These are phyloP conservation scores for Micractinium sp. DNA, from an alignment of 139 green algal species.

Conservation along the genomic window DNA sequence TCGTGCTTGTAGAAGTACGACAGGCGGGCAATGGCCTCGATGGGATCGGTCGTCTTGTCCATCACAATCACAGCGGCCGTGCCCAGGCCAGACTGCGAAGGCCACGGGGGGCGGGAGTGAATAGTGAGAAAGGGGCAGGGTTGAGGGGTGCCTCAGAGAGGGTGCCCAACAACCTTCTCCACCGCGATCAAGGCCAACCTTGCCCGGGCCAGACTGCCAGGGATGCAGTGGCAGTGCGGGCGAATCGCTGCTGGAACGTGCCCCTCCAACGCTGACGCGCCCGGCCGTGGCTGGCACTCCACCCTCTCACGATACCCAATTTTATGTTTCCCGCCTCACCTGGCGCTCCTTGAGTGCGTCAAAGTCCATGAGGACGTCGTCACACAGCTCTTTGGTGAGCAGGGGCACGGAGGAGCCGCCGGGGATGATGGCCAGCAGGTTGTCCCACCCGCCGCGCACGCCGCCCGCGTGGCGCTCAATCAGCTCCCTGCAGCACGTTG, in stretches of 20 bases:
- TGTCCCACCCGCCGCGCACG: slow-evolving; percentile 97
- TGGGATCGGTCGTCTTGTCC: slow-evolving; percentile 97
- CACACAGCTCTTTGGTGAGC: slow-evolving; percentile 88
- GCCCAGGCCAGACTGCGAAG: slow-evolving; percentile 81
- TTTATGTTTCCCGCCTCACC: slow-evolving; percentile 38
- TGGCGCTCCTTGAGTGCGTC: slow-evolving; percentile 92
- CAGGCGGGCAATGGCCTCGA: slow-evolving; percentile 95
- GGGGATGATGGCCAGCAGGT: slow-evolving; percentile 98
- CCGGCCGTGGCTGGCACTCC: too few relatives aligned
- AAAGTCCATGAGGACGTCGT: slow-evolving; percentile 98
- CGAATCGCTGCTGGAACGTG: too few relatives aligned
- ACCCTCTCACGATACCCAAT: too few relatives aligned
- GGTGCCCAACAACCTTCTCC: slow-evolving; percentile 76
- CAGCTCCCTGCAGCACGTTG: slow-evolving; percentile 86
- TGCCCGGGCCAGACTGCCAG: slow-evolving; percentile 81
- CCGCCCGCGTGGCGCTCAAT: slow-evolving; percentile 96
- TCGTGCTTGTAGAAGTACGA: slow-evolving; percentile 98
- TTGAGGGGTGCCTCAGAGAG: too few relatives aligned
- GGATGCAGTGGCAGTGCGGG: background rate
- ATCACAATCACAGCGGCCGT: slow-evolving; percentile 99
- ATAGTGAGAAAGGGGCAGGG: background rate
- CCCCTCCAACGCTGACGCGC: too few relatives aligned
- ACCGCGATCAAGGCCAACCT: slow-evolving; percentile 97
- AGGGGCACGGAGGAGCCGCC: slow-evolving; percentile 94
- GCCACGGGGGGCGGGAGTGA: background rate